Conservation (phyloP, 768 basidiomycete genomes). For the Coprinopsis cinerea region DNA sequence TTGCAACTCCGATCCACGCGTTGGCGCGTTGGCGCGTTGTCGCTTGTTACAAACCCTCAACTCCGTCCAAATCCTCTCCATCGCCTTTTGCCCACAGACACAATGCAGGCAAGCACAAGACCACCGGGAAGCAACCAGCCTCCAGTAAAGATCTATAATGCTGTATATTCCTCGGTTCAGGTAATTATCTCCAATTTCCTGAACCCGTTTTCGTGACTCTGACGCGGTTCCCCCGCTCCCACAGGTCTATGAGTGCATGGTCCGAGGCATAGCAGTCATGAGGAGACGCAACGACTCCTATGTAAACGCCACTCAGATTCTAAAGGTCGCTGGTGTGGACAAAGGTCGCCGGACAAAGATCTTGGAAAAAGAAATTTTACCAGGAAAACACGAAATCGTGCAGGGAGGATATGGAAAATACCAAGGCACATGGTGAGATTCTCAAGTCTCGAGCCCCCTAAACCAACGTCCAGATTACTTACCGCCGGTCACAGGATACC, state of each 20-base stretch:
- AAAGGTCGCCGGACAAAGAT: conserved; percentile 97
- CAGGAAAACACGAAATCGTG: conserved; percentile 95
- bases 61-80: not conserved
- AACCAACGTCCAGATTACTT: conserved; percentile 13
- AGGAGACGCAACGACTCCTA: conserved; percentile 89
- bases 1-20: conserved; percentile 6
- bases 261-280: conserved; percentile 98
- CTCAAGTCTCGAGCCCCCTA: conserved; percentile 6
- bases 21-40: not conserved
- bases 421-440: conserved; percentile 91
- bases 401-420: conserved; percentile 99
- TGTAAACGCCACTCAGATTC: conserved; percentile 98
- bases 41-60: conserved; percentile 3
- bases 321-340: conserved; percentile 97
- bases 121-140: conserved; percentile 38
- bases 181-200: conserved; percentile 23
- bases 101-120: conserved; percentile 44
- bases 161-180: conserved; percentile 88
- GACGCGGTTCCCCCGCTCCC: conserved; percentile 35
- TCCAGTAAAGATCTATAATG: conserved; percentile 87
- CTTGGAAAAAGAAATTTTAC: conserved; percentile 92
- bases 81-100: conserved; percentile 12
- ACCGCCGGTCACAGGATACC: conserved; percentile 68
- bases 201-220: conserved; percentile 14
- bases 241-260: conserved; percentile 97